Conservation (phyloP, 78 protist species). For the Creolimax fragrantissima region DNA sequence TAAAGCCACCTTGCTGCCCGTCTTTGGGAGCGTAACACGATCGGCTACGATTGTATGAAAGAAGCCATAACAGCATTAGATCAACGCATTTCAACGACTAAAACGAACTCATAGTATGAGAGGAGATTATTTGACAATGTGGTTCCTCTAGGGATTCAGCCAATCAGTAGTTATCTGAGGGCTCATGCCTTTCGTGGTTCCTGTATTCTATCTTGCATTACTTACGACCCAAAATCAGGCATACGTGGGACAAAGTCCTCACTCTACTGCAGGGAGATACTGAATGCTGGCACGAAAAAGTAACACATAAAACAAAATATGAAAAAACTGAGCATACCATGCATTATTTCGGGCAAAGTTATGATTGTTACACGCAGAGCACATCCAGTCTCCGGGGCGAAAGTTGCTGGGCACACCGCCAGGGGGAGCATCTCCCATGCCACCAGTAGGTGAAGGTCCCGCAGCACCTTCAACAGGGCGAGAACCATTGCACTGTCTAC, state of each 20-base stretch:
- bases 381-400: constrained; percentile 20
- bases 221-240: neutral
- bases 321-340: neutral
- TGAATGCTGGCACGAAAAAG: neutral
- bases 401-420: neutral
- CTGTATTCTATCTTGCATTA: neutral
- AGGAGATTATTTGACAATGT: neutral
- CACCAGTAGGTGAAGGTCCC: neutral
- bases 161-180: neutral
- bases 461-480: neutral
- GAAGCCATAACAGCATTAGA: neutral
- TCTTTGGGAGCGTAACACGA: neutral
- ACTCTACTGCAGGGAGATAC: neutral
- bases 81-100: neutral
- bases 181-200: neutral
- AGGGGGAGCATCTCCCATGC: neutral
- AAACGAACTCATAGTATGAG: no score
- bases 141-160: neutral
- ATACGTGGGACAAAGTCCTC: neutral
- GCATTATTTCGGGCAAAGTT: neutral
- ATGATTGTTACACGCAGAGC: neutral
- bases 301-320: neutral
- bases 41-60: neutral
- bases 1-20: neutral
- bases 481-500: neutral